These are phyloP conservation scores for Penicillium expansum DNA, from an alignment of 2,329 filamentous ascomycete species.

Conservation along the genomic window DNA sequence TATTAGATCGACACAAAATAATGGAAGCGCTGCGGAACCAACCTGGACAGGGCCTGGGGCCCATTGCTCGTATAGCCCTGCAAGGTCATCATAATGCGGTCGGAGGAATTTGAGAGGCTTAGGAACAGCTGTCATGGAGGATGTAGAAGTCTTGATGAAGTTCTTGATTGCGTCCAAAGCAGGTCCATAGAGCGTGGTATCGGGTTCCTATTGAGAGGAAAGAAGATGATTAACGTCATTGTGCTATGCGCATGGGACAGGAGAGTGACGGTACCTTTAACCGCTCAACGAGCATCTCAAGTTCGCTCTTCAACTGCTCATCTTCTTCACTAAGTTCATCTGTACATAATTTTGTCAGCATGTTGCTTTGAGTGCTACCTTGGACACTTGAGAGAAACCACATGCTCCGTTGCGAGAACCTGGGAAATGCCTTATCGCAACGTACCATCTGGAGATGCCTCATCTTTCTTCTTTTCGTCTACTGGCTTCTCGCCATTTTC, in stretches of 20 bases:
- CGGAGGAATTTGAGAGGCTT: conserved; percentile 97
- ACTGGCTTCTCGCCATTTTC: conserved; percentile 67
- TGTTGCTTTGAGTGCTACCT: conserved; percentile 28
- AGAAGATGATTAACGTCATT: conserved; percentile 29
- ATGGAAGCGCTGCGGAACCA: conserved; percentile 27
- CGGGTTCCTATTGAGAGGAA: conserved; percentile 64
- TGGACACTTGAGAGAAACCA: conserved; percentile 6
- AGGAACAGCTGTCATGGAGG: conserved; percentile 97
- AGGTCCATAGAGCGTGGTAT: conserved; percentile 83
- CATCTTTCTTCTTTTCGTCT: conserved; percentile 73
- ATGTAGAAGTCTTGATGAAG: conserved; percentile 98
- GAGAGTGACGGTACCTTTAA: conserved; percentile 63
- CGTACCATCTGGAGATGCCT: conserved; percentile 62
- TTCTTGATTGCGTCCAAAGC: conserved; percentile 95
- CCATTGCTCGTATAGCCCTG: conserved; percentile 88
- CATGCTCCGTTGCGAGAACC: conserved; percentile 9
- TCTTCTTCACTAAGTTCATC: conserved; percentile 98
- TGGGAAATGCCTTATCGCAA: conserved; percentile 13
- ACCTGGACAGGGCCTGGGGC: conserved; percentile 79
- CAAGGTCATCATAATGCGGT: conserved; percentile 90
- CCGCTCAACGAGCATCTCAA: conserved; percentile 96
- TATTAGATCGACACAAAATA: conserved; percentile 8
- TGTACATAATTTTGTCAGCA: conserved; percentile 42
- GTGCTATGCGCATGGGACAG: conserved; percentile 6
- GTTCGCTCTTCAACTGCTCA: conserved; percentile 94